phyloP scores from a whole-genome alignment of 768 basidiomycete genomes.

The Guyanaporus albipodus region DNA sequence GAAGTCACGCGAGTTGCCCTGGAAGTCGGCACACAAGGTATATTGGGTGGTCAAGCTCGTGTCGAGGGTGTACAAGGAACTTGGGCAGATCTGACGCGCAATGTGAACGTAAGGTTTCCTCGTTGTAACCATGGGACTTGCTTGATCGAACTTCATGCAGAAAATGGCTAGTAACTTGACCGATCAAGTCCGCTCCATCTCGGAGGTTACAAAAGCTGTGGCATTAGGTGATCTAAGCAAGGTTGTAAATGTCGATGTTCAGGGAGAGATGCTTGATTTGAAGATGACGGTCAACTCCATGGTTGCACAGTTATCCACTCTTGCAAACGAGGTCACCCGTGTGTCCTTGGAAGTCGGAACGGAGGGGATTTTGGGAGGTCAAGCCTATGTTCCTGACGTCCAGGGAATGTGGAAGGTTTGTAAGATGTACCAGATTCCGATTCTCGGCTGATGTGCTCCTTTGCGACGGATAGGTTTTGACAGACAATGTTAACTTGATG shows the following conservation, averaged over 20 bases:
- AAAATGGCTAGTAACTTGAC: slow-evolving; percentile 87
- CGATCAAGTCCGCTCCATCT: slow-evolving; percentile 87
- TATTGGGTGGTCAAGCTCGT: slow-evolving; percentile 84
- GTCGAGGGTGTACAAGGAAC: slow-evolving; percentile 92
- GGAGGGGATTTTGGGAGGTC: slow-evolving; percentile 90
- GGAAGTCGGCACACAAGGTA: slow-evolving; percentile 89
- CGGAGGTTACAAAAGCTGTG: slow-evolving; percentile 75
- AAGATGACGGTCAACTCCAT: slow-evolving; percentile 79
- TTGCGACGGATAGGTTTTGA: slow-evolving; percentile 41
- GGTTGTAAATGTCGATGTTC: slow-evolving; percentile 86
- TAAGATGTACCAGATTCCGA: slow-evolving; percentile 1
- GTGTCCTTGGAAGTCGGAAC: slow-evolving; percentile 92
- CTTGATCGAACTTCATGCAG: slow-evolving; percentile 33
- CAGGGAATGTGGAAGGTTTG: slow-evolving; percentile 91
- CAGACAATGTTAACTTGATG: slow-evolving; percentile 86
- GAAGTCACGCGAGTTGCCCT: slow-evolving; percentile 81
- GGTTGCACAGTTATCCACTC: slow-evolving; percentile 67
- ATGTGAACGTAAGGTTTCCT: slow-evolving; percentile 67
- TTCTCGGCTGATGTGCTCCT: slow-evolving; percentile 7
- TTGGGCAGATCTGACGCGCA: slow-evolving; percentile 86
- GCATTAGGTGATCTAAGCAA: slow-evolving; percentile 81
- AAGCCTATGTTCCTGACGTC: slow-evolving; percentile 87
- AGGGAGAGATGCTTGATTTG: slow-evolving; percentile 89
- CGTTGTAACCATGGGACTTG: background rate
- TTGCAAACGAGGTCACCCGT: slow-evolving; percentile 83